These are phyloP conservation scores for Aphanomyces astaci DNA, from an alignment of 352 stramenopile genomes.

Conservation along the genomic window DNA sequence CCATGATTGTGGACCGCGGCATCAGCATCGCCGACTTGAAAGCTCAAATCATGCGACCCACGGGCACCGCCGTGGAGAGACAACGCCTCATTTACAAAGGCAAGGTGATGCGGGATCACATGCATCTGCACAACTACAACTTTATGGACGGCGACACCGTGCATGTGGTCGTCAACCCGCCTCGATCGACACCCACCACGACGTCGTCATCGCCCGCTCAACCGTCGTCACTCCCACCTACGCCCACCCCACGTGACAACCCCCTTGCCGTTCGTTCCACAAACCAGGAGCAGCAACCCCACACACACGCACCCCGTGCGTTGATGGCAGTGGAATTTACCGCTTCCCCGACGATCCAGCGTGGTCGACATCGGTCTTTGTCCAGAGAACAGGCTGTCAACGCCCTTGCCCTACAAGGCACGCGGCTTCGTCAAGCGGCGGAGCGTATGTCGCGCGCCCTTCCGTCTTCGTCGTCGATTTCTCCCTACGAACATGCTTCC, in stretches of 20 bases:
- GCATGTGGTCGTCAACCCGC: conserved; percentile 32
- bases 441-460: background rate
- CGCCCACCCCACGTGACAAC: background rate
- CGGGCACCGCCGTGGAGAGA: background rate
- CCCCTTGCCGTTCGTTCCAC: no score
- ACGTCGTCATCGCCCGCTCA: background rate
- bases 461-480: background rate
- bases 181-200: background rate
- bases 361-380: no score
- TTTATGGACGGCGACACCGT: conserved; percentile 38
- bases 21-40: conserved; percentile 32
- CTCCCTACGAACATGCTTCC: background rate
- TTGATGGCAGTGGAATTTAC: no score
- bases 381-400: background rate
- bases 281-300: no score
- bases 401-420: background rate
- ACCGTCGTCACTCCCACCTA: background rate
- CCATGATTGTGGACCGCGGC: conserved; percentile 21
- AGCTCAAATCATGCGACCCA: conserved; percentile 3
- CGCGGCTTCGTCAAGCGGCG: background rate
- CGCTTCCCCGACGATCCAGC: background rate
- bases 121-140: conserved; percentile 28
- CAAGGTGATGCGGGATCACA: conserved; percentile 40
- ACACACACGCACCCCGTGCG: no score
- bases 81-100: conserved; percentile 48